phyloP scores from a whole-genome alignment of 495 filamentous ascomycete genomes.

The Chaetomium tenue region DNA sequence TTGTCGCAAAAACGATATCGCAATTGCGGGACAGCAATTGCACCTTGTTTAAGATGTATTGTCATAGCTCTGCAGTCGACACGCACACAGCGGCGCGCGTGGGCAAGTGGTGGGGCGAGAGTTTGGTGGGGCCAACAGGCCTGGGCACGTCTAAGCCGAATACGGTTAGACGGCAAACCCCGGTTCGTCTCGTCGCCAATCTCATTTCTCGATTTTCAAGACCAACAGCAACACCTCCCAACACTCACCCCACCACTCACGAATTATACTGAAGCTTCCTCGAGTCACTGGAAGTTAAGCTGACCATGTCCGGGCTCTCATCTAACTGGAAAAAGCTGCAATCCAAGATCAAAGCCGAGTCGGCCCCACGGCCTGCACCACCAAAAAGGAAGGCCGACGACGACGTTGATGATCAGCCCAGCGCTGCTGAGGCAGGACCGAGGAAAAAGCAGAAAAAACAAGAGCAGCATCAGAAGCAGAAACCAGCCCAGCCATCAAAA shows the following conservation, averaged over 20 bases:
- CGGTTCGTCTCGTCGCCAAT: conserved; percentile 4
- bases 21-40: no score
- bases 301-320: conserved; percentile 47
- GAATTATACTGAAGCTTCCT: not conserved
- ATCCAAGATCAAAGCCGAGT: conserved; percentile 58
- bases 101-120: no score
- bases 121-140: no score
- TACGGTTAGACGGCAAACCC: not conserved
- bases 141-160: no score
- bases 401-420: conserved; percentile 31
- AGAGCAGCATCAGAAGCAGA: conserved; percentile 10
- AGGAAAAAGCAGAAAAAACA: conserved; percentile 21
- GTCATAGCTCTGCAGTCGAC: no score
- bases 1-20: no score
- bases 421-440: conserved; percentile 24
- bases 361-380: conserved; percentile 33
- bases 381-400: conserved; percentile 26
- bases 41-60: no score
- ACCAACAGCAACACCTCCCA: not conserved
- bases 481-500: not conserved
- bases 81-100: no score
- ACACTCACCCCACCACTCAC: not conserved
- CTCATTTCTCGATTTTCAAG: not conserved
- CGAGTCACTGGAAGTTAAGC: not conserved
- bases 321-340: conserved; percentile 78